Percentiles rank a stretch among this genome's conserved stretches.
Conservation (phyloP, 345 rosid genomes). For the Sapria himalayana region DNA sequence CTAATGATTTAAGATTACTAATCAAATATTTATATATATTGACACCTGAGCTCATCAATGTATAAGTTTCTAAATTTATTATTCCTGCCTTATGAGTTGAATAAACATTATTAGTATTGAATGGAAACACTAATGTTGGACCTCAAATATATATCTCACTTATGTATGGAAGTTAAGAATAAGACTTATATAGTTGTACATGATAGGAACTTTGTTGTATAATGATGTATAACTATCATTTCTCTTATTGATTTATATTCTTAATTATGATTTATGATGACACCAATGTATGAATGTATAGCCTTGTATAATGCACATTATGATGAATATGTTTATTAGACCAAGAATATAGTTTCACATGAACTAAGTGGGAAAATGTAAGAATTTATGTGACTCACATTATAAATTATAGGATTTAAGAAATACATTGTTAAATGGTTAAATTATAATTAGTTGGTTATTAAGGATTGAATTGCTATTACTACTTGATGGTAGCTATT, state of each 20-base stretch:
- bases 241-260: not conserved
- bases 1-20: not conserved
- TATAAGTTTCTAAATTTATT: not conserved
- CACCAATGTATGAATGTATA: not conserved
- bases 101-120: not conserved
- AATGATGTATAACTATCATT: not conserved
- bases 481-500: too few relatives aligned
- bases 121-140: not conserved
- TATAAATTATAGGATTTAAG: too few relatives aligned
- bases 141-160: too few relatives aligned
- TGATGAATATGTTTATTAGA: not conserved
- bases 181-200: not conserved
- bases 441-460: too few relatives aligned
- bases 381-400: too few relatives aligned
- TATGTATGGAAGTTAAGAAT: not conserved
- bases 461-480: too few relatives aligned
- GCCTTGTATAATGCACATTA: not conserved
- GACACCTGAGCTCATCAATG: too few relatives aligned
- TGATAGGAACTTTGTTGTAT: not conserved
- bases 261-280: not conserved
- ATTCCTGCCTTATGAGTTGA: not conserved
- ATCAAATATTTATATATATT: too few relatives aligned
- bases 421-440: too few relatives aligned
- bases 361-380: not conserved
- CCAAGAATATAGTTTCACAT: not conserved